phyloP scores from a whole-genome alignment of 805 yeast species.

The Jamesozyma gamospora region DNA sequence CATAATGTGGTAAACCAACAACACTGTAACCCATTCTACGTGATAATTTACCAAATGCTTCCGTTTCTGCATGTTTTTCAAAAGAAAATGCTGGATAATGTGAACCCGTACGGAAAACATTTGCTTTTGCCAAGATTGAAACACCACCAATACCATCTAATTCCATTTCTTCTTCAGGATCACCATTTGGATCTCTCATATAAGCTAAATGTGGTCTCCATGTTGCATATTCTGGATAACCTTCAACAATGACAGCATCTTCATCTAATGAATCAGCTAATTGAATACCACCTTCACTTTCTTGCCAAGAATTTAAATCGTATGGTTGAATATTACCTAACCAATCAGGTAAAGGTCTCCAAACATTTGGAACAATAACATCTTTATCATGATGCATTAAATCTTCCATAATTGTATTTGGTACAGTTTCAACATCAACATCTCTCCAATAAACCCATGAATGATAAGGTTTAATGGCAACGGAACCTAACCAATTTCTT shows the following conservation, averaged over 20 bases:
- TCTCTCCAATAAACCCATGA: conserved; percentile 97
- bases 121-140: conserved; percentile 78
- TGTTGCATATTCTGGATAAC: conserved; percentile 93
- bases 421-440: conserved; percentile 90
- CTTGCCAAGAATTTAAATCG: conserved; percentile 80
- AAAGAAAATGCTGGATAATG: conserved; percentile 96
- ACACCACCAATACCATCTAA: conserved; percentile 98
- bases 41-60: conserved; percentile 87
- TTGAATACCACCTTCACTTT: conserved; percentile 70
- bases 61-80: conserved; percentile 95
- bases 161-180: conserved; percentile 85
- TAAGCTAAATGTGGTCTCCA: conserved; percentile 98
- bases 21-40: conserved; percentile 81
- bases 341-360: conserved; percentile 87
- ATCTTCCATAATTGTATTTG: conserved; percentile 78
- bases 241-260: conserved; percentile 95
- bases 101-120: conserved; percentile 77
- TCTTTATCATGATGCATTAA: conserved; percentile 86
- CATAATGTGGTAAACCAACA: conserved; percentile 87
- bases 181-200: conserved; percentile 88
- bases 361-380: conserved; percentile 88
- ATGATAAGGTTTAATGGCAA: conserved; percentile 83
- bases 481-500: conserved; percentile 84
- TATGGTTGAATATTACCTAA: conserved; percentile 77
- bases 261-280: conserved; percentile 72